Conservation (phyloP, 2,329 filamentous ascomycete species). For the Monilinia polystroma region DNA sequence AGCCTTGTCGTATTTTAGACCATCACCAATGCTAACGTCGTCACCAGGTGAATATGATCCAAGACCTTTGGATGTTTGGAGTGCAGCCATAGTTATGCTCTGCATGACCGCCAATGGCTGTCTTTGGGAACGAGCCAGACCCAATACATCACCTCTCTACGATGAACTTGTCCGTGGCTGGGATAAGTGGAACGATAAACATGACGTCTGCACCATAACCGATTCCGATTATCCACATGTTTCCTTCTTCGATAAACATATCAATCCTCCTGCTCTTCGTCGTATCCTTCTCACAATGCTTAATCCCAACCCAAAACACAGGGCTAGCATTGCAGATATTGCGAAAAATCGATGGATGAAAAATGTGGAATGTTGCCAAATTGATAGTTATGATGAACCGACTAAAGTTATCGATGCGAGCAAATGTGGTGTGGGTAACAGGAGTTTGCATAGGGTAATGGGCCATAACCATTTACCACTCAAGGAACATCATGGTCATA, state of each 20-base stretch:
- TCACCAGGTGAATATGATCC: constrained; percentile 62
- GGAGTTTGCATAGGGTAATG: constrained; percentile 46
- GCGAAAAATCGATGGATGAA: constrained; percentile 71
- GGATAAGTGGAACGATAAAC: constrained; percentile 63
- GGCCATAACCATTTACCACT: constrained; percentile 39
- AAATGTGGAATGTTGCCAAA: constrained; percentile 74
- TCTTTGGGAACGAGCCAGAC: constrained; percentile 70
- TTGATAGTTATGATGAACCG: constrained; percentile 65
- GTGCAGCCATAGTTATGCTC: constrained; percentile 78
- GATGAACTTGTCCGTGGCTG: constrained; percentile 64
- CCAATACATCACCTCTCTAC: constrained; percentile 53
- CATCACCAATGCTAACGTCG: constrained; percentile 14
- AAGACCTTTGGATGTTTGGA: constrained; percentile 81
- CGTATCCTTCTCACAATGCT: constrained; percentile 78
- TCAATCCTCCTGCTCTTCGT: constrained; percentile 67
- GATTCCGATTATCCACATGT: constrained; percentile 67
- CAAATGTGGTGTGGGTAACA: constrained; percentile 43
- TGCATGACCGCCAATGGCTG: constrained; percentile 70
- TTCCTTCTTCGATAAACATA: constrained; percentile 59
- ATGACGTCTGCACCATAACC: constrained; percentile 47
- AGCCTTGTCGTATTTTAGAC: background rate
- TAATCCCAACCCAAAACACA: constrained; percentile 70
- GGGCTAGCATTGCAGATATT: constrained; percentile 67
- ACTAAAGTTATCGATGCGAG: constrained; percentile 60
- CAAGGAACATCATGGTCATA: constrained; percentile 31